Conservation (phyloP, 768 basidiomycete species). For the Auricularia cornea region DNA sequence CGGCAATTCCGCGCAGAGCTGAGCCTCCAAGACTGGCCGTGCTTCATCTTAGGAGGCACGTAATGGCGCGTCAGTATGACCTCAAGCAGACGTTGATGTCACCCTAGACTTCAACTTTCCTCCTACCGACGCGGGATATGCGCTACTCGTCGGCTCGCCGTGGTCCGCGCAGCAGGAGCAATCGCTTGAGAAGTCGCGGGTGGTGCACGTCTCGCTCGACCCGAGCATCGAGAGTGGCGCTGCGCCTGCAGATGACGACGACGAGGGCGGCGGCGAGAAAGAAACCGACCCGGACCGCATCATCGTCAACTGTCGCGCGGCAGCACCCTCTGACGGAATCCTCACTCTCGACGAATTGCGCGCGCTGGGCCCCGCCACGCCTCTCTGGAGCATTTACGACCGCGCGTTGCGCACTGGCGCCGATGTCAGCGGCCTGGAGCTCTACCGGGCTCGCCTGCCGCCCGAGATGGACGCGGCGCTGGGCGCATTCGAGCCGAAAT, state of each 20-base stretch:
- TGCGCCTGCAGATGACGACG: conserved; percentile 31
- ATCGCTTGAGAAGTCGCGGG: conserved; percentile 50
- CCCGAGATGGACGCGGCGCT: conserved; percentile 21
- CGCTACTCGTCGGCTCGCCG: conserved; percentile 56
- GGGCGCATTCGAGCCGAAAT: conserved; percentile 70
- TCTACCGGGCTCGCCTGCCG: conserved; percentile 3
- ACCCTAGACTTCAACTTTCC: conserved; percentile 82
- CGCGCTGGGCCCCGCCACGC: conserved; percentile 26
- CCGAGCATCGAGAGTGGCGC: conserved; percentile 35
- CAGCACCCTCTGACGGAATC: conserved; percentile 57
- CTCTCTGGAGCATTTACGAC: conserved; percentile 63
- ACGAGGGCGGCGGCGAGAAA: conserved; percentile 31
- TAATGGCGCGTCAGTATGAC: conserved; percentile 6
- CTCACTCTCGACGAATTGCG: conserved; percentile 51
- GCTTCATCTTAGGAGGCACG: conserved; percentile 76
- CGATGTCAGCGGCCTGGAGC: conserved; percentile 10
- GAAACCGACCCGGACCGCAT: conserved; percentile 56
- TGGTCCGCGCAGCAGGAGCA: conserved; percentile 49
- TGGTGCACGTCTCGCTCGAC: conserved; percentile 66
- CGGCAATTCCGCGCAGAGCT: conserved; percentile 43
- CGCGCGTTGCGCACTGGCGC: conserved; percentile 31
- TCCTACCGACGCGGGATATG: conserved; percentile 76
- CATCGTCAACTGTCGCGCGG: conserved; percentile 65
- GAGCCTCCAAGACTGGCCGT: conserved; percentile 54
- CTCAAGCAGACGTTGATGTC: background rate